These are phyloP conservation scores for Neurospora tetrasperma DNA, from an alignment of 495 filamentous ascomycete genomes.

Conservation along the genomic window DNA sequence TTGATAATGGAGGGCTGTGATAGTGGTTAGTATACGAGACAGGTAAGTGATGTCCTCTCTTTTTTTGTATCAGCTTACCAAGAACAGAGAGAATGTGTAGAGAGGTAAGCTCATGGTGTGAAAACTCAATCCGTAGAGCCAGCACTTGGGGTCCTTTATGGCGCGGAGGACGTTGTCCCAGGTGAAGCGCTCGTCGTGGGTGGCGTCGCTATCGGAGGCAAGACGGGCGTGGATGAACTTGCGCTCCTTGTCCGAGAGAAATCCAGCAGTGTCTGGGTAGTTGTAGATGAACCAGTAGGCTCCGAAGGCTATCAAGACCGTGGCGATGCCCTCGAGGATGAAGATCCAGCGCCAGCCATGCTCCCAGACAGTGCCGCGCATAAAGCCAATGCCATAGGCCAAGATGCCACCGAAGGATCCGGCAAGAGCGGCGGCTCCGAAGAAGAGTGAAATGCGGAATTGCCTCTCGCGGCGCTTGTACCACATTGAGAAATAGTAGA, in stretches of 20 bases:
- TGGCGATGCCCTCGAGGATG: conserved; percentile 64
- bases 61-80: conserved; percentile 32
- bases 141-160: conserved; percentile 59
- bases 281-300: conserved; percentile 66
- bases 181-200: conserved; percentile 51
- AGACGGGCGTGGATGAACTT: conserved; percentile 49
- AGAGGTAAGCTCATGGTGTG: conserved; percentile 67
- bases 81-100: conserved; percentile 69
- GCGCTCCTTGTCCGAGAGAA: conserved; percentile 54
- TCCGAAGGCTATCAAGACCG: conserved; percentile 47
- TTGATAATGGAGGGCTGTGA: conserved; percentile 58
- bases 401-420: conserved; percentile 74
- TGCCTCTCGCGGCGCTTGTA: conserved; percentile 63
- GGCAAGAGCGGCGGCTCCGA: conserved; percentile 61
- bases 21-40: neutral
- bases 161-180: conserved; percentile 57
- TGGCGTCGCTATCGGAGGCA: conserved; percentile 49
- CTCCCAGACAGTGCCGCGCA: conserved; percentile 53
- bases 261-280: conserved; percentile 59
- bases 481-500: conserved; percentile 81
- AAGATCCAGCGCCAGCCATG: conserved; percentile 81
- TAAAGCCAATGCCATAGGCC: conserved; percentile 52
- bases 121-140: conserved; percentile 63
- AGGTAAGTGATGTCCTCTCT: neutral
- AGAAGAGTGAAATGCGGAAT: conserved; percentile 67